Base-by-base conservation (phyloP, 495 filamentous ascomycete species). In the Beverwykella pulmonaria region DNA sequence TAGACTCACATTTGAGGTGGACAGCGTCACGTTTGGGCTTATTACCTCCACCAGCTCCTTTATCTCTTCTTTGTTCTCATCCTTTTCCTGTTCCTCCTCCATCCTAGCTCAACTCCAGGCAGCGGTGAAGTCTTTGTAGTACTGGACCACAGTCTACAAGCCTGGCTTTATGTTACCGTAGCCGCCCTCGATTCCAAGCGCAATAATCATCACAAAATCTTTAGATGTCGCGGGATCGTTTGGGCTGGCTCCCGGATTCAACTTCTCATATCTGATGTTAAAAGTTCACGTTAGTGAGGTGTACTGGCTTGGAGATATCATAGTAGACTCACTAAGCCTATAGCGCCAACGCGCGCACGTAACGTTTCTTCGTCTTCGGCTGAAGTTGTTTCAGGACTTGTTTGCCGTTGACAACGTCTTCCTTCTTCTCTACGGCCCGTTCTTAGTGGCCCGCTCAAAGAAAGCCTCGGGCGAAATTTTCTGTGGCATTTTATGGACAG, bases 1-100 rank as follows among this genome's bases (percentile, higher is more conserved):
- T 61, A 50, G 44, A 61, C 58, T 61, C 19, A 61, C 46, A 30
- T 61, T 61, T 61, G 25, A 61, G 58, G 58, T 61, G 25, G 58
- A 61, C 44, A 61, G 58, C 58, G 46, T 61, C 34, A 61, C 58
- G 27, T 61, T 61, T 61, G 19, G 58, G 44, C 44, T 53, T 61
- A 59, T 59, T 25, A 44, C 56, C 39, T 46, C 27, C 36, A 47
- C 44, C 25, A 29, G 20, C 58, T 61, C 46, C 41, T 61, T 53
- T 34, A 17, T 25, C 44, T 53, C 58, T 53, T 50, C 34, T 41
- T 61, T 50, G 22, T 50, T 61, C 58, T 50, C 27, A 41, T 50
- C 27, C 12, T 53, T 53, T 17, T 61, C 46, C 29, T 61, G 27
- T 53, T 61, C 44, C 25, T 61, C 56, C 27, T 59, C 36, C 20